Evolutionary conservation across 345 rosid species (phyloP).

Genomic region (Eucalyptus marginata): DNA sequence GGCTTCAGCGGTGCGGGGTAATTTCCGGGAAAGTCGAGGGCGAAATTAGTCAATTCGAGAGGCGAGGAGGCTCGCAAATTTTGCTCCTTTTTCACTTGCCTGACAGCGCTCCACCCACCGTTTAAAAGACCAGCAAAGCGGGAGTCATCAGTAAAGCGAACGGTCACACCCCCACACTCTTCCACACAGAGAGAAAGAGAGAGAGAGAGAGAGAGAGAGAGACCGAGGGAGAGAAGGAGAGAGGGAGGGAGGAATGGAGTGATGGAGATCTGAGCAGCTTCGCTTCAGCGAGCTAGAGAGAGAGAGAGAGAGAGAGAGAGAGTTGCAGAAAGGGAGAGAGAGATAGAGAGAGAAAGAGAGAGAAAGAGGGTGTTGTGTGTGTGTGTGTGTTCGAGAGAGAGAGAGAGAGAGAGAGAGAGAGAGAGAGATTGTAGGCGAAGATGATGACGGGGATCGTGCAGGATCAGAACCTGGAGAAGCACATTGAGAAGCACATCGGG

Average conservation of each 20-base stretch:
- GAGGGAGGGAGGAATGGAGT: not conserved
- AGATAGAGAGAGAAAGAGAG: not conserved
- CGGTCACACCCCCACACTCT: not conserved
- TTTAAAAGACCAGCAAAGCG: constrained; percentile 70
- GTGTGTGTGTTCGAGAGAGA: not conserved
- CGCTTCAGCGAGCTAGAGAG: not conserved
- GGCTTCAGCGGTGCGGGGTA: not conserved
- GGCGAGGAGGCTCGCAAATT: not conserved
- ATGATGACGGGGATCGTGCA: constrained; percentile 35
- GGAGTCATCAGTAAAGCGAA: constrained; percentile 29
- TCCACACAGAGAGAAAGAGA: not conserved
- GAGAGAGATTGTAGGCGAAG: not conserved
- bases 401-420: too few species aligned
- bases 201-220: not conserved
- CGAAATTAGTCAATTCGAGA: not conserved
- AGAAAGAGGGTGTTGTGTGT: not conserved
- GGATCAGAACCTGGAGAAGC: constrained; percentile 47
- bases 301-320: not conserved
- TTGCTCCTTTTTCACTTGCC: not conserved
- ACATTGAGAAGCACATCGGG: constrained; percentile 66
- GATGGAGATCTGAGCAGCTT: constrained; percentile 3
- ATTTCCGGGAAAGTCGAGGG: not conserved
- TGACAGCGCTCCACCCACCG: not conserved
- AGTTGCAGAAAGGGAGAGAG: not conserved
- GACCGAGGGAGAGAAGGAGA: not conserved